phyloP scores from a whole-genome alignment of 495 filamentous ascomycete genomes.

The Trichoderma asperelloides region DNA sequence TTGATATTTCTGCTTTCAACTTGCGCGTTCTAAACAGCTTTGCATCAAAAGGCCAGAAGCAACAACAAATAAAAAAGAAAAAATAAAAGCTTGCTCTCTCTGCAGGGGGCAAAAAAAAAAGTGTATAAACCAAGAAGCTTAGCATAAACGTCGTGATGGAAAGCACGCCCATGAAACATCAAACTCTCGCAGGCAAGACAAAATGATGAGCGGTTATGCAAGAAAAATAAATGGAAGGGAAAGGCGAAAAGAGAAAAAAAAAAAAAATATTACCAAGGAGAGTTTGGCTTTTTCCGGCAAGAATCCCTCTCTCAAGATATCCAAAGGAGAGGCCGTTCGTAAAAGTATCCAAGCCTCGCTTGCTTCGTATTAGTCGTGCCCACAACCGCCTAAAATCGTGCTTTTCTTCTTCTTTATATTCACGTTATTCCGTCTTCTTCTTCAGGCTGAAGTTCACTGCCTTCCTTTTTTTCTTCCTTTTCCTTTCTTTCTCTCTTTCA shows the following conservation, averaged over 20 bases:
- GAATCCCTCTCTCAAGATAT: background rate
- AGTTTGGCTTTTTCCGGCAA: background rate
- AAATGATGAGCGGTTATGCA: background rate
- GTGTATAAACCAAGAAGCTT: background rate
- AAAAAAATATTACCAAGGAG: background rate
- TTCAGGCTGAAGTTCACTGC: background rate
- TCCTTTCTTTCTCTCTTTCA: conserved; percentile 22
- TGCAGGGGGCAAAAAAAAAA: background rate
- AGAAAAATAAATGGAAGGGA: background rate
- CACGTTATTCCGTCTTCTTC: background rate
- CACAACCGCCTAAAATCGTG: background rate
- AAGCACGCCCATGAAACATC: background rate
- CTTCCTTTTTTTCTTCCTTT: background rate
- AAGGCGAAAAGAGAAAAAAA: background rate
- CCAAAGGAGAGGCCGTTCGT: background rate
- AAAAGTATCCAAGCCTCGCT: background rate
- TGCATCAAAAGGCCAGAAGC: background rate
- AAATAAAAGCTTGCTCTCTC: background rate
- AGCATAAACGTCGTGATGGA: background rate
- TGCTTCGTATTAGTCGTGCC: background rate
- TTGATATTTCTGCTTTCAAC: background rate
- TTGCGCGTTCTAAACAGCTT: background rate
- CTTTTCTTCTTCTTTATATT: background rate
- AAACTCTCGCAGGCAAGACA: background rate
- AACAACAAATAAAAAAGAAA: background rate